Conservation (phyloP, 2,329 filamentous ascomycete species). For the Diaporthe australafricana region DNA sequence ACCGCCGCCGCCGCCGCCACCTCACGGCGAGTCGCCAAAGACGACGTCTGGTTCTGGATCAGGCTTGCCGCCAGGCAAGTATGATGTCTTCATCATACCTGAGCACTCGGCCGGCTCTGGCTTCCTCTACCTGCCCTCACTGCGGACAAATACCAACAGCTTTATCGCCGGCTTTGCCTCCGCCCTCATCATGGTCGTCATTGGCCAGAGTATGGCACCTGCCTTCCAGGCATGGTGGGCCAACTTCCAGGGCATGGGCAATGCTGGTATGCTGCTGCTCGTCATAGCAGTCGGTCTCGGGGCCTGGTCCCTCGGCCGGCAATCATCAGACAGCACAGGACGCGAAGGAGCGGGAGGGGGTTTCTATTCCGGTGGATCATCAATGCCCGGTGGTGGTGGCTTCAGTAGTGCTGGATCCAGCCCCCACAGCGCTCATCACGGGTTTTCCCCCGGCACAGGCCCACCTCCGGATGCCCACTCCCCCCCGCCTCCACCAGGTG, state of each 20-base stretch:
- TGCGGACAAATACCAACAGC: constrained; percentile 88
- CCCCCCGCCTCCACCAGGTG: constrained; percentile 36
- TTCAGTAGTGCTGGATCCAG: constrained; percentile 37
- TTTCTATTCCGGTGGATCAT: constrained; percentile 38
- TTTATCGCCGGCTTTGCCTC: constrained; percentile 88
- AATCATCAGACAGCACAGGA: constrained; percentile 60
- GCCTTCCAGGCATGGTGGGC: constrained; percentile 80
- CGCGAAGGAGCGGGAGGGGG: constrained; percentile 36
- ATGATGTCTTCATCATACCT: constrained; percentile 97
- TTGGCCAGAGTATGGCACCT: constrained; percentile 81
- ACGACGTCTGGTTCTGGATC: constrained; percentile 65
- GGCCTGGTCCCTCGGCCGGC: constrained; percentile 81
- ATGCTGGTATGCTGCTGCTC: constrained; percentile 78
- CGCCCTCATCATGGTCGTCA: constrained; percentile 76
- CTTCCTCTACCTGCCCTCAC: constrained; percentile 93
- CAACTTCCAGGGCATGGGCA: constrained; percentile 77
- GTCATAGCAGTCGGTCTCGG: constrained; percentile 79
- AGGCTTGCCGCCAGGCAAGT: constrained; percentile 87
- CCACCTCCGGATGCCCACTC: constrained; percentile 43
- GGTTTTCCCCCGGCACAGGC: constrained; percentile 46
- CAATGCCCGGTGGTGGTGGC: constrained; percentile 34
- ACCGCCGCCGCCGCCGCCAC: constrained; percentile 84
- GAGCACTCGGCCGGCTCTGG: constrained; percentile 89
- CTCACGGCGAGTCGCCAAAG: constrained; percentile 83
- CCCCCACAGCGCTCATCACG: constrained; percentile 43